Percentiles rank a stretch among this genome's conserved stretches.
Evolutionary conservation across 116 monocot genomes (phyloP).

Genomic region (Posidonia oceanica): DNA sequence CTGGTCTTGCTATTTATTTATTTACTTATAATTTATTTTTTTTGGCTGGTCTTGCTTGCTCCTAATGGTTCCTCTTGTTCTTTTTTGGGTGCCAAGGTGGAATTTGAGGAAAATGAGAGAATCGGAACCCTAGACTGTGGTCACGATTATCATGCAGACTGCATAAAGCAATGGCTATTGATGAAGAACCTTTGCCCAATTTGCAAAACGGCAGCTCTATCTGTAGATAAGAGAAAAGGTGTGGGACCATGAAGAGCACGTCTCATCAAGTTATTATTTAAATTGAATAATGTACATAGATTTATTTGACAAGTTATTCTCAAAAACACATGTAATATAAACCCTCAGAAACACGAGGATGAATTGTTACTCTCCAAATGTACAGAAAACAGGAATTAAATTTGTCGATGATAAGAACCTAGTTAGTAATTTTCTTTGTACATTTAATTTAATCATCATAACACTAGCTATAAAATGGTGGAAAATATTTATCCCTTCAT

Average conservation of each 20-base stretch:
- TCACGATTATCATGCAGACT: constrained; percentile 35
- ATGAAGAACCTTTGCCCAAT: constrained; percentile 44
- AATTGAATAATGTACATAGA: constrained; percentile 6
- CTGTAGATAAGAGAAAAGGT: constrained; percentile 8
- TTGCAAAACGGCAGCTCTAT: constrained; percentile 32
- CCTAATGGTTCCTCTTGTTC: not conserved
- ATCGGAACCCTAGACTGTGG: constrained; percentile 37
- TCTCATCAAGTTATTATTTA: not conserved
- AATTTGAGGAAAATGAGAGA: constrained; percentile 24
- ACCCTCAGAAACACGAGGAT: not conserved
- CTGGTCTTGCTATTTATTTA: too few relatives aligned
- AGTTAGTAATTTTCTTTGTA: not conserved
- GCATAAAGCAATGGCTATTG: constrained; percentile 40
- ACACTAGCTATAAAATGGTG: too few relatives aligned
- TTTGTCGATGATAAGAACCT: not conserved
- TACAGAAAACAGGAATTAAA: constrained; percentile 2
- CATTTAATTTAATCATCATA: too few relatives aligned
- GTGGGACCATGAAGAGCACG: not conserved
- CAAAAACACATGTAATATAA: not conserved
- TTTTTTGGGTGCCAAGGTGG: constrained; percentile 16
- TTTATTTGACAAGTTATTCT: not conserved
- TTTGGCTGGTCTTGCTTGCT: not conserved
- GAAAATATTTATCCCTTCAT: too few relatives aligned
- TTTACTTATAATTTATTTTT: not conserved
- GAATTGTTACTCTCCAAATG: not conserved